A percentile compares a stretch with the other conserved stretches of the same genome.
Conservation (phyloP, 1,139 yeast species). For the Suhomyces bokatorum region DNA sequence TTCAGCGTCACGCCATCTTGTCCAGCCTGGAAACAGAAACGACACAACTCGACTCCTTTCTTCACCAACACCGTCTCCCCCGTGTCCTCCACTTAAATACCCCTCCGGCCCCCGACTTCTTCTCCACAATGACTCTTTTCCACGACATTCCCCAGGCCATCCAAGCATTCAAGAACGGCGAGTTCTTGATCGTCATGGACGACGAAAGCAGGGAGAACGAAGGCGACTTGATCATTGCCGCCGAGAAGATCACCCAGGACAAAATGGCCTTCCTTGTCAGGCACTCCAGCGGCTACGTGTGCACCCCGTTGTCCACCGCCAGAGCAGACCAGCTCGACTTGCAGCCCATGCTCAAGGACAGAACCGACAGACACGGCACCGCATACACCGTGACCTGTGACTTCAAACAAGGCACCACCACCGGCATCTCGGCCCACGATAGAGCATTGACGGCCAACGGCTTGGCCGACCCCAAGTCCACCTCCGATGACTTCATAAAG, state of each 20-base stretch:
- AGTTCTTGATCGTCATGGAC: conserved; percentile 91
- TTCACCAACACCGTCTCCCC: too few species aligned
- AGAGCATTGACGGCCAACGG: conserved; percentile 79
- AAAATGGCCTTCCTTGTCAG: conserved; percentile 95
- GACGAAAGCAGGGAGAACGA: conserved; percentile 96
- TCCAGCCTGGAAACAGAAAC: background rate
- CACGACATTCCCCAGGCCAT: conserved; percentile 58
- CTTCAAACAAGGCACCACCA: conserved; percentile 82
- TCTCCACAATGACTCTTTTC: conserved; percentile 6
- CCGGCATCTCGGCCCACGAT: conserved; percentile 95
- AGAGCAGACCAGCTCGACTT: conserved; percentile 79
- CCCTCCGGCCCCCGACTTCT: background rate
- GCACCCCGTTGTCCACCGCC: conserved; percentile 80
- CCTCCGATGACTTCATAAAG: conserved; percentile 68
- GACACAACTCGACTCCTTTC: too few species aligned
- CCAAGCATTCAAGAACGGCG: conserved; percentile 80
- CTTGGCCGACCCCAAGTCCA: conserved; percentile 62
- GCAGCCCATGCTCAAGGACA: conserved; percentile 69
- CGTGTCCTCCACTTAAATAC: background rate
- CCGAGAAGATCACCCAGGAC: conserved; percentile 72
- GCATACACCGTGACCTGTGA: conserved; percentile 96
- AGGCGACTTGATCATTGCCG: conserved; percentile 94
- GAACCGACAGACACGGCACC: conserved; percentile 89
- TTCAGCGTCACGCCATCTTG: background rate
- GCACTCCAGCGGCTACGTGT: conserved; percentile 87